Evolutionary conservation across 495 filamentous ascomycete genomes (phyloP).

Genomic region (Penicillium chermesinum): DNA sequence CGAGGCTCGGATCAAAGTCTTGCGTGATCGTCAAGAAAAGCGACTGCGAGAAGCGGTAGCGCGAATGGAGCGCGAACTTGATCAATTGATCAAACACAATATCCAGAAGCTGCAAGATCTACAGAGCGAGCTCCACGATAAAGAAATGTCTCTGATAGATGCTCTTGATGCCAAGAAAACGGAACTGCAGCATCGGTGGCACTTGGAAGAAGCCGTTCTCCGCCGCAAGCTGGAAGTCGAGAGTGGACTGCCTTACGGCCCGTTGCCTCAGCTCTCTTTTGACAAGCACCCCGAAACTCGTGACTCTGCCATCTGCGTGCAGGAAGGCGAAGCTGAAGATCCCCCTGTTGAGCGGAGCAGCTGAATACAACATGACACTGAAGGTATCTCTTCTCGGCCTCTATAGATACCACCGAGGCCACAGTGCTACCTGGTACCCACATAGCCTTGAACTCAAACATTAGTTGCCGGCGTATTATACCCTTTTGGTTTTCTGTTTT

Average conservation of each 20-base stretch:
- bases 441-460: too few species aligned
- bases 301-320: slow-evolving; percentile 24
- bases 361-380: too few species aligned
- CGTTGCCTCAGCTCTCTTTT: slow-evolving; percentile 40
- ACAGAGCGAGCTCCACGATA: slow-evolving; percentile 46
- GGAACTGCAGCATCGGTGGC: slow-evolving; percentile 53
- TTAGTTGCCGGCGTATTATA: too few species aligned
- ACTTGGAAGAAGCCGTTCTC: slow-evolving; percentile 58
- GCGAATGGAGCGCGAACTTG: slow-evolving; percentile 61
- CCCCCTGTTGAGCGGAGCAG: neutral
- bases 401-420: too few species aligned
- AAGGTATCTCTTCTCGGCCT: too few species aligned
- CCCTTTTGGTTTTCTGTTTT: slow-evolving; percentile 4
- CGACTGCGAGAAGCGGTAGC: slow-evolving; percentile 59
- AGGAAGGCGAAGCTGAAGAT: slow-evolving; percentile 5
- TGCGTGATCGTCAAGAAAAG: slow-evolving; percentile 70
- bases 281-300: slow-evolving; percentile 18
- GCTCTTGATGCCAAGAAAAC: slow-evolving; percentile 48
- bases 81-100: slow-evolving; percentile 48
- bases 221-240: slow-evolving; percentile 53
- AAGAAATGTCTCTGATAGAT: slow-evolving; percentile 46
- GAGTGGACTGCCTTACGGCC: slow-evolving; percentile 45
- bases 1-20: slow-evolving; percentile 69
- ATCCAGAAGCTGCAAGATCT: slow-evolving; percentile 48
- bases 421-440: too few species aligned